A percentile compares a stretch with the other conserved stretches of the same genome.
These are phyloP conservation scores for Parachaetomium inaequale DNA, from an alignment of 495 filamentous ascomycete genomes.

Conservation along the genomic window DNA sequence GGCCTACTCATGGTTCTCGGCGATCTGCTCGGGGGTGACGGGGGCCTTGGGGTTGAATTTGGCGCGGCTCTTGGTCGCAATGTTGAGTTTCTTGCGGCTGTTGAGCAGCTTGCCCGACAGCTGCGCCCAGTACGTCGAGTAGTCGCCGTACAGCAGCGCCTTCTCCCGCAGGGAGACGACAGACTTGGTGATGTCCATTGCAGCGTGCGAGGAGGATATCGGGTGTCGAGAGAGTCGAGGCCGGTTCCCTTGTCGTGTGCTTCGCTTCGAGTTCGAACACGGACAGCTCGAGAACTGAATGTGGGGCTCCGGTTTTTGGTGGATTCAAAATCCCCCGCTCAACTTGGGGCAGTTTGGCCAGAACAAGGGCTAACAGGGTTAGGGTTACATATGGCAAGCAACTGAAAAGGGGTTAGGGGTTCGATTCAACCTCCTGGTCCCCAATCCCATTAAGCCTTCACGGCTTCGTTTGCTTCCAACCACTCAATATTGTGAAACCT, in stretches of 20 bases:
- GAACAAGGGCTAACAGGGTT: neutral
- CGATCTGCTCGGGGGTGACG: slow-evolving; percentile 74
- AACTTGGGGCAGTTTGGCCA: neutral
- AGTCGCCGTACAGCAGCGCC: slow-evolving; percentile 81
- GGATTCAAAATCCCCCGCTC: neutral
- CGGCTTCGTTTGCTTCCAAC: no score
- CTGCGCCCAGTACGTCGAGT: slow-evolving; percentile 77
- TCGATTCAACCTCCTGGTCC: no score
- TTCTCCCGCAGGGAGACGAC: slow-evolving; percentile 73
- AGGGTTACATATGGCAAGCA: neutral
- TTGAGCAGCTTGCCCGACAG: slow-evolving; percentile 78
- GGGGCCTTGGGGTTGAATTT: slow-evolving; percentile 73
- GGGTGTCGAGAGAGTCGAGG: neutral
- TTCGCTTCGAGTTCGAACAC: neutral
- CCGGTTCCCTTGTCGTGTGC: slow-evolving; percentile 8
- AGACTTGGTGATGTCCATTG: slow-evolving; percentile 89
- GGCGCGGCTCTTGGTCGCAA: slow-evolving; percentile 73
- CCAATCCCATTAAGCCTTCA: no score
- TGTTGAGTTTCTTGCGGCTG: slow-evolving; percentile 76
- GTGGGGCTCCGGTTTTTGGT: slow-evolving; percentile 13
- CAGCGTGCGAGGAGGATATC: neutral
- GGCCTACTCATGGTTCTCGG: slow-evolving; percentile 68
- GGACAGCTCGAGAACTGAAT: neutral
- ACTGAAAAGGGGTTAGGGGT: no score
- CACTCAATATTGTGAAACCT: no score